phyloP scores from a whole-genome alignment of 1,284 basidiomycete genomes.

The Puccinia triticina region DNA sequence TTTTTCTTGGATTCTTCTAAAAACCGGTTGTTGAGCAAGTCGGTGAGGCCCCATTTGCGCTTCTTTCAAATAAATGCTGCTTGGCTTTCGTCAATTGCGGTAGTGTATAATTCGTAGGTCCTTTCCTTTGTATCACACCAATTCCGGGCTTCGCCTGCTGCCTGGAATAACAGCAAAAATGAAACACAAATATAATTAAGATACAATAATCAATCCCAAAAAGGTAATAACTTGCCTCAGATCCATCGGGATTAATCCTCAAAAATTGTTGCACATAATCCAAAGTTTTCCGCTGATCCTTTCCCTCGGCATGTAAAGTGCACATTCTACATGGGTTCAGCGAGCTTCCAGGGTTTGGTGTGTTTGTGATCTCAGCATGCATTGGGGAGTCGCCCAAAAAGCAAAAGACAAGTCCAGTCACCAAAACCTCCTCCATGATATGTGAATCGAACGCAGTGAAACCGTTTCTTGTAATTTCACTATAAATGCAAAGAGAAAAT shows the following conservation, averaged over 20 bases:
- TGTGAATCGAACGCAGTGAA: too few relatives aligned
- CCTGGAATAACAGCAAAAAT: neutral
- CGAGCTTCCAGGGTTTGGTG: constrained; percentile 14
- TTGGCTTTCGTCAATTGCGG: neutral
- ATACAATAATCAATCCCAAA: neutral
- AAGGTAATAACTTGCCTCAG: neutral
- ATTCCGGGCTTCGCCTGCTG: neutral
- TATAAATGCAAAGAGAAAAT: too few relatives aligned
- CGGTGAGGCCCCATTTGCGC: too few relatives aligned
- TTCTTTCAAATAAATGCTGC: neutral
- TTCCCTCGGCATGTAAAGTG: neutral
- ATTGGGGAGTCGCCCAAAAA: too few relatives aligned
- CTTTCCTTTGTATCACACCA: neutral
- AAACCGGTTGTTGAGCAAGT: neutral
- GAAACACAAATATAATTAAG: neutral
- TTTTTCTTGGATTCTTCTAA: neutral
- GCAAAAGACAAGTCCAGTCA: too few relatives aligned
- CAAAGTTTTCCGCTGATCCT: too few relatives aligned
- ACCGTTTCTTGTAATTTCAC: too few relatives aligned
- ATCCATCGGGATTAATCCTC: too few relatives aligned
- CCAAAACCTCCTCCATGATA: too few relatives aligned
- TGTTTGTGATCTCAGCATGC: too few relatives aligned
- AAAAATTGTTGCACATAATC: too few relatives aligned
- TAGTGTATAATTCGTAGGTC: neutral
- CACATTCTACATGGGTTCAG: constrained; percentile 10